Evolutionary conservation across 768 basidiomycete species (phyloP), one percentile per base, ranked within the genome.

Genomic region (Suillus tomentosus): DNA sequence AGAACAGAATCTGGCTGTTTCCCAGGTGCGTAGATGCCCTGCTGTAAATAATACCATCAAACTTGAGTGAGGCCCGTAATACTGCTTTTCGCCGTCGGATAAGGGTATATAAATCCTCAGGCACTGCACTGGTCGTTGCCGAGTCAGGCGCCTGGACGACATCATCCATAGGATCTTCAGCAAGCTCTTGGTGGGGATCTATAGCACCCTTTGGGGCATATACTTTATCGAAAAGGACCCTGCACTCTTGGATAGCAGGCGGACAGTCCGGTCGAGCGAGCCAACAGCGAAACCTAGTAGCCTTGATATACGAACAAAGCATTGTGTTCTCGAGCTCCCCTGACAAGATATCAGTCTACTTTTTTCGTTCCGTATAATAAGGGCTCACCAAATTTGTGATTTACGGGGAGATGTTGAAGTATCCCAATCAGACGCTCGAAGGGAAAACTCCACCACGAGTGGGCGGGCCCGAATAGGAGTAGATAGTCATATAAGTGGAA

Each of bases 381-480:
- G 27, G 22, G 56, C 63, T 15, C 53, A 65, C 78, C 76, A 62
- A 68, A 61, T 17, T 72, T 68, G 51, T 75, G 64, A 62, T 81
- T 82, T 0, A 67, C 77, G 6, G 67, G 54, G 13, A 79, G 27
- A 2, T 2, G 27, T 27, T 27, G 27, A 27, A 27, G 27, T 27
- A 3, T 27, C 2, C 27, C 27, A 57, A 81, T 81, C 13, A 77
- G 62, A 0, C 70, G 60, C 60, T 82, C 77, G 51, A 76, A 79
- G 0, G 76, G 78, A 64, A 77, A 81, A 2, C 70, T 68, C 77
- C 78, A 80, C 81, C 78, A 82, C 1, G 72, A 72, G 47, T 71
- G 69, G 0, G 76, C 68, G n/a, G 78, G 79, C 0, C 80, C 76
- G 62, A 79, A 80, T 2, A 73, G 65, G 0, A 67, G 11, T 0